phyloP scores from a whole-genome alignment of 192 early-diverging fungal species.

The Piromyces finnis region DNA sequence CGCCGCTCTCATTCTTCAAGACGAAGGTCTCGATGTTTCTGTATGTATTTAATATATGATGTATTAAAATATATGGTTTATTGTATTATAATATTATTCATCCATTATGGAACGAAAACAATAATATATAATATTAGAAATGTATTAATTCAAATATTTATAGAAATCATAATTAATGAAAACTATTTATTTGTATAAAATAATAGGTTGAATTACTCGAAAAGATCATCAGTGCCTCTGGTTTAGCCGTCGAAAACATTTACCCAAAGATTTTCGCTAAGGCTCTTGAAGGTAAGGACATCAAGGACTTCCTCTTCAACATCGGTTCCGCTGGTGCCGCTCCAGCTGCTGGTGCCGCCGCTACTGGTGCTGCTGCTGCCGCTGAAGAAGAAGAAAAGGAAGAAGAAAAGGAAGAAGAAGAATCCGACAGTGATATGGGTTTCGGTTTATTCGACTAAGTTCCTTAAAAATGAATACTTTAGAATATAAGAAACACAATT shows the following conservation, averaged over 20 bases:
- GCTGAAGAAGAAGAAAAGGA: slow-evolving; percentile 17
- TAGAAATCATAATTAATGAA: neutral
- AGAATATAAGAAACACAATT: neutral
- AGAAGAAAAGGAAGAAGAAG: slow-evolving; percentile 33
- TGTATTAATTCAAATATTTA: no score
- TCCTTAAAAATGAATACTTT: neutral
- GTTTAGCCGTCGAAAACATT: slow-evolving; percentile 79
- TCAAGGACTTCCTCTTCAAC: slow-evolving; percentile 76
- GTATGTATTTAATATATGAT: slow-evolving; percentile 30
- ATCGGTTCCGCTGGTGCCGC: slow-evolving; percentile 40
- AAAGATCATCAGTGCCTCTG: slow-evolving; percentile 79
- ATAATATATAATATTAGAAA: neutral
- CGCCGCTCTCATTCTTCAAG: slow-evolving; percentile 95
- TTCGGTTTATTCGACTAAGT: slow-evolving; percentile 23
- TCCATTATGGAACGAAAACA: neutral
- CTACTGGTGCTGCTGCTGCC: slow-evolving; percentile 17
- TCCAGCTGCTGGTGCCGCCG: slow-evolving; percentile 25
- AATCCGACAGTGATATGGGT: slow-evolving; percentile 17
- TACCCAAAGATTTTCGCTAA: slow-evolving; percentile 95
- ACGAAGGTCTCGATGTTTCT: slow-evolving; percentile 92
- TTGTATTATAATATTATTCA: neutral
- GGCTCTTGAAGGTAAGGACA: slow-evolving; percentile 85
- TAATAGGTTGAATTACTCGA: slow-evolving; percentile 78
- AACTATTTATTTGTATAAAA: neutral
- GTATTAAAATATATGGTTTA: no score